A percentile compares a stretch with the other conserved stretches of the same genome.
These are phyloP conservation scores for Fraxinus latifolia DNA, from an alignment of 305 asterid genomes.

Conservation along the genomic window DNA sequence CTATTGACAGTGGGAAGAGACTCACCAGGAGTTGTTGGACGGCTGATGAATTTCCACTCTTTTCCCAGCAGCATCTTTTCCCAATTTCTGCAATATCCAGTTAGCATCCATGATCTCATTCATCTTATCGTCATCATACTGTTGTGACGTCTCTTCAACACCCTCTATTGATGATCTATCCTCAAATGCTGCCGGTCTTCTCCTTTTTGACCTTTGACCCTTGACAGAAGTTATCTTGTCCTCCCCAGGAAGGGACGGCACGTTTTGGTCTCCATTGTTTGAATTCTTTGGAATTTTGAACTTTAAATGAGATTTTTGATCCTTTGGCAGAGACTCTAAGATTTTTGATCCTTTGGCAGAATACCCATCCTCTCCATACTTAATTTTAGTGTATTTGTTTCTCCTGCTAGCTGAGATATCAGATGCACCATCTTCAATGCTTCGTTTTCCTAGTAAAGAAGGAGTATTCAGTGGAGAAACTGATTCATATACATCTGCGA, in stretches of 20 bases:
- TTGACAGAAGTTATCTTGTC: constrained; percentile 61
- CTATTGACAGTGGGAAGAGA: constrained; percentile 4
- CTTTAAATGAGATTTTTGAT: constrained; percentile 57
- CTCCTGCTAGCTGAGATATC: constrained; percentile 42
- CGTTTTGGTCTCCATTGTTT: constrained; percentile 42
- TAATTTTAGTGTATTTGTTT: constrained; percentile 37
- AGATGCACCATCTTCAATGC: constrained; percentile 37
- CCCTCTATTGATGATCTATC: constrained; percentile 16
- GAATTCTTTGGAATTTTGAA: constrained; percentile 73
- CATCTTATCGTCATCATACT: constrained; percentile 46
- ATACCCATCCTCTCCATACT: constrained; percentile 33
- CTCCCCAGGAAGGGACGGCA: constrained; percentile 49
- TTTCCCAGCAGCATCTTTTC: constrained; percentile 93
- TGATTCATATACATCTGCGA: constrained; percentile 24
- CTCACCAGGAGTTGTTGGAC: constrained; percentile 76
- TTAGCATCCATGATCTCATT: constrained; percentile 81
- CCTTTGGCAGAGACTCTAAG: constrained; percentile 40
- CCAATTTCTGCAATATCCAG: constrained; percentile 91
- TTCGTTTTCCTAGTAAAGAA: constrained; percentile 47
- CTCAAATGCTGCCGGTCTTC: constrained; percentile 43
- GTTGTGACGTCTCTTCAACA: constrained; percentile 50
- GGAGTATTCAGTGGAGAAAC: constrained; percentile 42
- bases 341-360: constrained; percentile 32
- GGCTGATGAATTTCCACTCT: constrained; percentile 89
- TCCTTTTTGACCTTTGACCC: constrained; percentile 87